phyloP scores from a whole-genome alignment of 345 rosid species.

The Barbarea vulgaris region DNA sequence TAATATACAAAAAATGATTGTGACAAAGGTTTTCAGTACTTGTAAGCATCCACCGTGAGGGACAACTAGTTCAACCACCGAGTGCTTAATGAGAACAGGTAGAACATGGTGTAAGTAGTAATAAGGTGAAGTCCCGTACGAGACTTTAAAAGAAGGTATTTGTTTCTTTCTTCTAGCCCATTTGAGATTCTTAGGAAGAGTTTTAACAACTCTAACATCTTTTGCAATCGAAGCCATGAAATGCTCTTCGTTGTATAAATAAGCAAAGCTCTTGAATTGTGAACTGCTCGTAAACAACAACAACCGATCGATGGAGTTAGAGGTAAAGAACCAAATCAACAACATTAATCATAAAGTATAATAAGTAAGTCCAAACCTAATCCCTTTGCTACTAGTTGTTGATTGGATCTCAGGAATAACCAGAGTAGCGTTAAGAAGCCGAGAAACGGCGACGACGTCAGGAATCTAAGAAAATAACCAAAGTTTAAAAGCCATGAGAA shows the following conservation, averaged over 20 bases:
- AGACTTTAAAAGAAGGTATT: conserved; percentile 84
- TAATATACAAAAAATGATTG: not conserved
- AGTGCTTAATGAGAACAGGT: conserved; percentile 81
- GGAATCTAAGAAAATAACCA: conserved; percentile 51
- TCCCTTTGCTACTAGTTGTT: conserved; percentile 98
- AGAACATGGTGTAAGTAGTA: conserved; percentile 86
- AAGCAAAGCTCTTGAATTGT: conserved; percentile 95
- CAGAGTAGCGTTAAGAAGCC: conserved; percentile 90
- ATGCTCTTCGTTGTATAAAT: conserved; percentile 85
- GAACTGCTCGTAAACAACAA: conserved; percentile 61
- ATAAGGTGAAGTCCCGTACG: conserved; percentile 78
- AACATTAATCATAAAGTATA: not conserved
- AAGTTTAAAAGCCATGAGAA: conserved; percentile 13
- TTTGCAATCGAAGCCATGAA: conserved; percentile 75
- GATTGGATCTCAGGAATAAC: conserved; percentile 97
- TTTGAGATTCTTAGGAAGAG: conserved; percentile 93
- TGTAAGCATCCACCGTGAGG: conserved; percentile 93
- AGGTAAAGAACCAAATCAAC: conserved; percentile 3
- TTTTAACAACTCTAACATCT: conserved; percentile 77
- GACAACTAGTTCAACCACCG: conserved; percentile 87
- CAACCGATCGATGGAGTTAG: not conserved
- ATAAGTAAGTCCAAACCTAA: conserved; percentile 37
- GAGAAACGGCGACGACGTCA: conserved; percentile 80
- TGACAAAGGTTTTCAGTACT: conserved; percentile 44
- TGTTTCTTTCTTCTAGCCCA: conserved; percentile 81